Conservation (phyloP, 2,329 filamentous ascomycete genomes). For the Coccinonectria pachysandricola region DNA sequence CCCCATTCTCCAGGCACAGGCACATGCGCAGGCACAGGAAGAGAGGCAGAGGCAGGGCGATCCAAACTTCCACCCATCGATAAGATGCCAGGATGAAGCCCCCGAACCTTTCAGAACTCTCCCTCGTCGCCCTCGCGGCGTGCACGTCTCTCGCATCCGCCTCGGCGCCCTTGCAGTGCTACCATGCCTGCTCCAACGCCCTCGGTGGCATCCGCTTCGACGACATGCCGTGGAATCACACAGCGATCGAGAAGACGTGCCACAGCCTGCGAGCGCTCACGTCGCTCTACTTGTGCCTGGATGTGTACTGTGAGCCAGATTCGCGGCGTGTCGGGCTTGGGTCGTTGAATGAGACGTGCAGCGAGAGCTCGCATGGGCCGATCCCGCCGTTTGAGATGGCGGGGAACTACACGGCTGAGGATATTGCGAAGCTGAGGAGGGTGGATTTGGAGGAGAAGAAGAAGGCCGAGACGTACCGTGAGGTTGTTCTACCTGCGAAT, state of each 20-base stretch:
- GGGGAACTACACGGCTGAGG: constrained; percentile 25
- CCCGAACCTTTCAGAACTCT: too few relatives aligned
- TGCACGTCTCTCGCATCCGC: too few relatives aligned
- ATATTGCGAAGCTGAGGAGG: constrained; percentile 20
- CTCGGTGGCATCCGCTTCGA: constrained; percentile 21
- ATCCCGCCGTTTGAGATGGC: constrained; percentile 27
- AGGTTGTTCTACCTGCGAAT: constrained; percentile 25
- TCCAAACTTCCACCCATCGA: too few relatives aligned
- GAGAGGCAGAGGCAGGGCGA: too few relatives aligned
- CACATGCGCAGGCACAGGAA: too few relatives aligned
- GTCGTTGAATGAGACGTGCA: constrained; percentile 27
- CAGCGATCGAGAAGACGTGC: constrained; percentile 16
- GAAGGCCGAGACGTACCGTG: constrained; percentile 8
- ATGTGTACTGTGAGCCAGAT: constrained; percentile 23
- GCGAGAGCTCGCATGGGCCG: constrained; percentile 8
- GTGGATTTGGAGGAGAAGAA: constrained; percentile 19
- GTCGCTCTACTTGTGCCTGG: constrained; percentile 29
- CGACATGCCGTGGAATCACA: constrained; percentile 16
- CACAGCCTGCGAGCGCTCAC: constrained; percentile 17
- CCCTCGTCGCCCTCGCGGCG: too few relatives aligned
- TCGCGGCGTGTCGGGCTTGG: constrained; percentile 15
- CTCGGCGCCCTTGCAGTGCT: constrained; percentile 19
- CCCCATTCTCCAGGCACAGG: too few relatives aligned
- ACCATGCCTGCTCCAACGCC: constrained; percentile 22
- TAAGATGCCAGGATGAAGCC: too few relatives aligned